Conservation (phyloP, 306 rosid species). For the Rosa lucieae region DNA sequence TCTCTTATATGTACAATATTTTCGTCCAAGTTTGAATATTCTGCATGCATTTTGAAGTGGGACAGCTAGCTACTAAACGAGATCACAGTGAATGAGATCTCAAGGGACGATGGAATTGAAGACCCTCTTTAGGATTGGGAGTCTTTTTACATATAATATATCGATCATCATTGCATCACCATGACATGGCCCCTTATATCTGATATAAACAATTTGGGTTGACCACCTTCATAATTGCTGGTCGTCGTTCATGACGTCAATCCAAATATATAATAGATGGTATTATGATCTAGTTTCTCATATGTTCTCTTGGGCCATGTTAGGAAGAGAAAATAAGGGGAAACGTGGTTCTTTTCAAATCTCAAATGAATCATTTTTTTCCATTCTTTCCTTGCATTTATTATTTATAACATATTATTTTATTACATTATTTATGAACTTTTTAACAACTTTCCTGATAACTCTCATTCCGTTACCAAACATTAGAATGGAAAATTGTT, state of each 20-base stretch:
- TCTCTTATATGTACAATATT: background rate
- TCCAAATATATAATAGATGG: background rate
- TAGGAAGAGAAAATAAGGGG: too few relatives aligned
- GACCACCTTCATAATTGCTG: background rate
- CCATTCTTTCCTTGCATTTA: too few relatives aligned
- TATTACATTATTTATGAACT: too few relatives aligned
- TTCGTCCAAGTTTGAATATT: background rate
- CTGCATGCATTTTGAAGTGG: background rate
- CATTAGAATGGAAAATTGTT: too few relatives aligned
- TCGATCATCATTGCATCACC: conserved; percentile 22
- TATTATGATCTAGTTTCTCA: background rate
- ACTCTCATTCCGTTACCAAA: too few relatives aligned
- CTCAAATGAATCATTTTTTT: too few relatives aligned
- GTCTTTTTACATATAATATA: background rate
- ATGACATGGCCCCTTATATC: conserved; percentile 14
- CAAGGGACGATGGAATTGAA: too few relatives aligned
- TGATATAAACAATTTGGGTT: background rate
- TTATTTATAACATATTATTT: too few relatives aligned
- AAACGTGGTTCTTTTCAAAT: too few relatives aligned
- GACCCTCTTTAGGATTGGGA: background rate
- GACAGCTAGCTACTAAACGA: background rate
- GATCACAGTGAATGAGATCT: background rate
- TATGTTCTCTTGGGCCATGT: background rate
- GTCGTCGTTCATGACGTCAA: background rate
- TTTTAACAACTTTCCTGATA: too few relatives aligned